Evolutionary conservation across 352 stramenopile species (phyloP).

Genomic region (Pythium scleroteichum): DNA sequence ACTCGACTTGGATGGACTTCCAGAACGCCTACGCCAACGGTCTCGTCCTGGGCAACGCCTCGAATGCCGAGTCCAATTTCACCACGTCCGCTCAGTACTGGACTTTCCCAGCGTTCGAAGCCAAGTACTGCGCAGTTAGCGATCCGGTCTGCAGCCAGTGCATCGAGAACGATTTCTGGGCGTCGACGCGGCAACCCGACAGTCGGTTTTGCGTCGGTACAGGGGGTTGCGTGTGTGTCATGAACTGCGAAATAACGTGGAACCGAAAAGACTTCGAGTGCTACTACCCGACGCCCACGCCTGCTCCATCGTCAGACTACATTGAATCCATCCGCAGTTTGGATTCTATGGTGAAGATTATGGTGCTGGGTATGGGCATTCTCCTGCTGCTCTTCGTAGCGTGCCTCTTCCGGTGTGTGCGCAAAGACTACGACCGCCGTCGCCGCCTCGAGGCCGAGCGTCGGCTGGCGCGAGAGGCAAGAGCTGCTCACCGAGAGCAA

Average conservation of each 20-base stretch:
- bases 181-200: conserved; percentile 3
- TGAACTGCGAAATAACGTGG: conserved; percentile 12
- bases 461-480: not conserved
- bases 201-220: conserved; percentile 22
- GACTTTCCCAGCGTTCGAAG: conserved; percentile 15
- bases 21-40: conserved; percentile 2
- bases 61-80: not conserved
- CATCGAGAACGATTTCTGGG: conserved; percentile 19
- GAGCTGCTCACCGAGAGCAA: not conserved
- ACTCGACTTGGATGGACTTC: conserved; percentile 9
- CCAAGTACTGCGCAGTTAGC: conserved; percentile 17
- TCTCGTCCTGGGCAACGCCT: conserved; percentile 15
- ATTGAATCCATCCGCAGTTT: not conserved
- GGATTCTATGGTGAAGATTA: conserved; percentile 17
- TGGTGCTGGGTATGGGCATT: conserved; percentile 13
- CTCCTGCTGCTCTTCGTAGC: conserved; percentile 19
- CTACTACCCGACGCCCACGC: not conserved
- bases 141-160: conserved; percentile 17
- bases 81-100: conserved; percentile 1
- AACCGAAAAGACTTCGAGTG: conserved; percentile 2
- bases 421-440: conserved; percentile 20
- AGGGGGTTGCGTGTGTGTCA: conserved; percentile 25
- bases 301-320: not conserved
- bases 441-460: conserved; percentile 1
- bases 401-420: conserved; percentile 19